Conservation (phyloP, 2,329 filamentous ascomycete genomes). For the Geosmithia morbida region DNA sequence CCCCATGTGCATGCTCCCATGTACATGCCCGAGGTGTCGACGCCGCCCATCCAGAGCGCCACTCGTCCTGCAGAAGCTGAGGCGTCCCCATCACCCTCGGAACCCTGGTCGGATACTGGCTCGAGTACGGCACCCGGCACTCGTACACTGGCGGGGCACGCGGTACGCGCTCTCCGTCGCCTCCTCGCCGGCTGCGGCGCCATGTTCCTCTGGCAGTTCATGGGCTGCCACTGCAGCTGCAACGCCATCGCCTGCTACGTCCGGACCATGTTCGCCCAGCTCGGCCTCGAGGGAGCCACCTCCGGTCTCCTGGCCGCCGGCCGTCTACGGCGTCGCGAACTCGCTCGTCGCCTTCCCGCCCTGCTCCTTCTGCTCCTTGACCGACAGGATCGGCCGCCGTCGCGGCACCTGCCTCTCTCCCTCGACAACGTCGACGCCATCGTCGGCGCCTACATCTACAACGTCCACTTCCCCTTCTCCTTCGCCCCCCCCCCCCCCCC, state of each 20-base stretch:
- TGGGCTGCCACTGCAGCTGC: conserved; percentile 27
- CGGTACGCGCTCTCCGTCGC: conserved; percentile 21
- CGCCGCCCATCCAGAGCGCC: conserved; percentile 30
- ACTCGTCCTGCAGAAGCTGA: conserved; percentile 27
- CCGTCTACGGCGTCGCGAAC: conserved; percentile 42
- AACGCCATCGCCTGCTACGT: conserved; percentile 34
- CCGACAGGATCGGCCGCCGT: conserved; percentile 43
- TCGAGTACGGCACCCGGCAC: conserved; percentile 10
- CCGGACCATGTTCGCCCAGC: conserved; percentile 26
- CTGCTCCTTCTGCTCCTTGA: conserved; percentile 36
- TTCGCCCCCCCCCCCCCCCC: conserved; percentile 46
- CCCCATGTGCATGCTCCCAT: no score
- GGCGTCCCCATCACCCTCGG: conserved; percentile 27
- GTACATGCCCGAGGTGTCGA: conserved; percentile 32
- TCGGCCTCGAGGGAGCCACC: conserved; percentile 26
- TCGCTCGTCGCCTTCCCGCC: conserved; percentile 26
- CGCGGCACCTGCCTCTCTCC: conserved; percentile 51
- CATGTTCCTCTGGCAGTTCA: conserved; percentile 40
- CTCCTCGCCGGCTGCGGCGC: conserved; percentile 37
- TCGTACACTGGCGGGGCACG: conserved; percentile 18
- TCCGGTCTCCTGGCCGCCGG: conserved; percentile 36
- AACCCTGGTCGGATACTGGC: conserved; percentile 26
- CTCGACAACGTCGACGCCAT: conserved; percentile 36
- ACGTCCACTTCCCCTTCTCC: conserved; percentile 49
- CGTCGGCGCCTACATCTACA: conserved; percentile 42